Conservation (phyloP, 345 rosid species). For the Boechera stricta region DNA sequence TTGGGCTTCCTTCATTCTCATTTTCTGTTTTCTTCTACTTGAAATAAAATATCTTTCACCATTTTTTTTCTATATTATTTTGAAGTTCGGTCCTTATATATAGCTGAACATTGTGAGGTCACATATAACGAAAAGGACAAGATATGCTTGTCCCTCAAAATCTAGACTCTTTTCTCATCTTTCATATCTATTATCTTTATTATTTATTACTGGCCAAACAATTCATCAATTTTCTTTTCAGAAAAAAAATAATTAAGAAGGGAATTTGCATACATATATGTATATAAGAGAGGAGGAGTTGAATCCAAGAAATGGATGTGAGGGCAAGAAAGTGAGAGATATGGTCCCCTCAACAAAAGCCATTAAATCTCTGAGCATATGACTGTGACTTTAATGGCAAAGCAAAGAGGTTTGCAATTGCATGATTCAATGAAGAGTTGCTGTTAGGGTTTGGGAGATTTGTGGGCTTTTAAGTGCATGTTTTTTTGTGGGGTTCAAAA, state of each 20-base stretch:
- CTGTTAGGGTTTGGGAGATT: slow-evolving; percentile 51
- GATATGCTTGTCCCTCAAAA: slow-evolving; percentile 48
- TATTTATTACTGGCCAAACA: slow-evolving; percentile 40
- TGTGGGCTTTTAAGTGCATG: slow-evolving; percentile 47
- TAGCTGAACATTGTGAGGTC: slow-evolving; percentile 50
- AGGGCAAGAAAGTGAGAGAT: slow-evolving; percentile 42
- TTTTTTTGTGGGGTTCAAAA: slow-evolving; percentile 41
- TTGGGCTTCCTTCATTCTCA: slow-evolving; percentile 38
- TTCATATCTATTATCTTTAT: slow-evolving; percentile 42
- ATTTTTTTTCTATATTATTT: slow-evolving; percentile 35
- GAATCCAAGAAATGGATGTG: slow-evolving; percentile 47
- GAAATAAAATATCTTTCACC: slow-evolving; percentile 25
- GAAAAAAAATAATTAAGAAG: slow-evolving; percentile 7
- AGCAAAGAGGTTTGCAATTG: slow-evolving; percentile 49
- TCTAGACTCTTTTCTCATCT: slow-evolving; percentile 43
- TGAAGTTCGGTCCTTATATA: slow-evolving; percentile 39
- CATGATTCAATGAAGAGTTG: slow-evolving; percentile 49
- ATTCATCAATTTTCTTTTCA: slow-evolving; percentile 29
- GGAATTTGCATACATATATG: slow-evolving; percentile 20
- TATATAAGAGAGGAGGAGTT: slow-evolving; percentile 38
- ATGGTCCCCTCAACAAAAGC: slow-evolving; percentile 51
- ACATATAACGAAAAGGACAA: slow-evolving; percentile 46
- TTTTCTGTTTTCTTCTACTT: slow-evolving; percentile 43
- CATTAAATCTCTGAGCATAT: slow-evolving; percentile 51
- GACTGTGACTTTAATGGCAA: slow-evolving; percentile 50